Conservation (phyloP, 1,284 basidiomycete species). For the Hemileia vastatrix region DNA sequence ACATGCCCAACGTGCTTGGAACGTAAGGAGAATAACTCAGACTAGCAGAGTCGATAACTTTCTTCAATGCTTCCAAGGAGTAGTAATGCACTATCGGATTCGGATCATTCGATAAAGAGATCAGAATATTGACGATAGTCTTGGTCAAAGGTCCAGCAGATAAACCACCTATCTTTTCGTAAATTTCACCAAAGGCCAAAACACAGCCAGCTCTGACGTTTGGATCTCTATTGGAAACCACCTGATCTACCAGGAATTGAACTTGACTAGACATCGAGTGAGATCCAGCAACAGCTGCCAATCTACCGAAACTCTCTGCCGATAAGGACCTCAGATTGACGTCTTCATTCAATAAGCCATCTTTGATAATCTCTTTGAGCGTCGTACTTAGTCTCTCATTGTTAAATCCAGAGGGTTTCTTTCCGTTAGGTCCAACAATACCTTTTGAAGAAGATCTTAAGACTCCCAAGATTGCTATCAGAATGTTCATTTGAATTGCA, state of each 20-base stretch:
- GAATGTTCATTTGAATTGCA: slow-evolving; percentile 73
- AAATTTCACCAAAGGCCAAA: slow-evolving; percentile 81
- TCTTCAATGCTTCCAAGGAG: slow-evolving; percentile 71
- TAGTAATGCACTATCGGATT: slow-evolving; percentile 94
- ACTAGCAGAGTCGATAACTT: slow-evolving; percentile 84
- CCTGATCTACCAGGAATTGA: slow-evolving; percentile 84
- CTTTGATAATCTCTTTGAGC: slow-evolving; percentile 69
- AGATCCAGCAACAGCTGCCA: slow-evolving; percentile 73
- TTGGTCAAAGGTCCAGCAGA: slow-evolving; percentile 87
- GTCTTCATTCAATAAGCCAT: slow-evolving; percentile 74
- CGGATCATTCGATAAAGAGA: slow-evolving; percentile 89
- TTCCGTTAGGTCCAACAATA: no score
- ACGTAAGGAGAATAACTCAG: slow-evolving; percentile 84
- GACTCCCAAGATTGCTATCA: slow-evolving; percentile 63
- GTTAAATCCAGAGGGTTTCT: slow-evolving; percentile 36
- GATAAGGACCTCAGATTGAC: slow-evolving; percentile 63
- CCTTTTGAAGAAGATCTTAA: no score
- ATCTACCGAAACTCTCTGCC: slow-evolving; percentile 80
- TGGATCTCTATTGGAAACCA: slow-evolving; percentile 92
- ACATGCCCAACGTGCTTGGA: slow-evolving; percentile 74
- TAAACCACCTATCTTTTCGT: slow-evolving; percentile 80
- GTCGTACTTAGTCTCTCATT: slow-evolving; percentile 60
- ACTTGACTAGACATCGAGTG: slow-evolving; percentile 76
- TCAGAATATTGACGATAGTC: slow-evolving; percentile 87
- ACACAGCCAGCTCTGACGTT: slow-evolving; percentile 87